Percentiles rank a stretch among this genome's conserved stretches.
phyloP scores from a whole-genome alignment of 1,139 yeast genomes.

The Blastobotrys aristatus region DNA sequence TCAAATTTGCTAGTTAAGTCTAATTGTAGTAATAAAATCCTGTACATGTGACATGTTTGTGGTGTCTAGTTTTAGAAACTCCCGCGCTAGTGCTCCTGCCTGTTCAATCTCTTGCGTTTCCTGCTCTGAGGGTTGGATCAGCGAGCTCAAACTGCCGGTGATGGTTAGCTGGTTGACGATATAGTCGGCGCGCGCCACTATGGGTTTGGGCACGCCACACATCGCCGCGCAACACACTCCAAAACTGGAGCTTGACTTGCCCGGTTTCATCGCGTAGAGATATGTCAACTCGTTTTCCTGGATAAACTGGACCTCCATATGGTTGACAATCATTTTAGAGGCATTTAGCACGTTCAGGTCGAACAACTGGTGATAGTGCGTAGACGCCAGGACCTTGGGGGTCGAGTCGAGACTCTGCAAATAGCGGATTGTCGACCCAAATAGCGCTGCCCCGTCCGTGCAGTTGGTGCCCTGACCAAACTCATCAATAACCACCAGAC shows the following conservation, averaged over 20 bases:
- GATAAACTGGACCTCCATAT: constrained; percentile 79
- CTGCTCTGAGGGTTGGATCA: constrained; percentile 71
- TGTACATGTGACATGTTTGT: neutral
- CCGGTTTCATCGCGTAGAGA: constrained; percentile 76
- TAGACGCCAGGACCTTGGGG: constrained; percentile 82
- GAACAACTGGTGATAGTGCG: constrained; percentile 83
- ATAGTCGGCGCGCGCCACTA: neutral
- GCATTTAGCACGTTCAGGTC: constrained; percentile 63
- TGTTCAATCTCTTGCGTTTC: constrained; percentile 85
- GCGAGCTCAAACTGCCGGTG: constrained; percentile 38
- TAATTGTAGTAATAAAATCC: neutral
- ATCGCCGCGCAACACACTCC: constrained; percentile 98
- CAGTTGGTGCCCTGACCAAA: constrained; percentile 97
- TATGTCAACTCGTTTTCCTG: constrained; percentile 80
- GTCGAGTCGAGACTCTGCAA: constrained; percentile 86
- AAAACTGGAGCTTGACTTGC: constrained; percentile 93
- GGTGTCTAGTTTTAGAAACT: neutral
- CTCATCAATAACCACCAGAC: constrained; percentile 84
- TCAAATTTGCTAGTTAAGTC: constrained; percentile 46
- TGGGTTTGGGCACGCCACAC: constrained; percentile 70
- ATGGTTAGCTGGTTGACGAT: neutral
- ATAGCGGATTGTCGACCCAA: constrained; percentile 88
- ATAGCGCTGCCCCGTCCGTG: constrained; percentile 95
- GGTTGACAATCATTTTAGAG: constrained; percentile 71
- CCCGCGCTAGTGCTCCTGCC: constrained; percentile 43